Percentiles rank a stretch among this genome's conserved stretches.
Evolutionary conservation across 2,329 filamentous ascomycete genomes (phyloP).

Genomic region (Monosporascus sp.): DNA sequence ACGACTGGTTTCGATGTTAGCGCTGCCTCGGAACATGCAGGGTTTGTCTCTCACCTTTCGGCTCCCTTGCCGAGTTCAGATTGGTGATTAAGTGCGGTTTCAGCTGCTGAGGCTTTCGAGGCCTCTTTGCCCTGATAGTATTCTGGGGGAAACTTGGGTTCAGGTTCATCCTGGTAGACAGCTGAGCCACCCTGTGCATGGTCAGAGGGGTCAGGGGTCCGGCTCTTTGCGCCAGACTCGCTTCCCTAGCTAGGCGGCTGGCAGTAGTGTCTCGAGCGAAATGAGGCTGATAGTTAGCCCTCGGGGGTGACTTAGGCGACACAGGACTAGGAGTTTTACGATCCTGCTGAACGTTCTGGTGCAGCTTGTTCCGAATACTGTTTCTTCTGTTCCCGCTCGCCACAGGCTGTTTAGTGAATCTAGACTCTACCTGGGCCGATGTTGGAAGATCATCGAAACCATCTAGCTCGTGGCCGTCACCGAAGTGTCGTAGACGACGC

Average conservation of each 20-base stretch:
- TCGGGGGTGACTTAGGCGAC: conserved; percentile 54
- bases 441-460: conserved; percentile 93
- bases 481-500: conserved; percentile 67
- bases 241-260: conserved; percentile 61
- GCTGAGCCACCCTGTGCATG: conserved; percentile 49
- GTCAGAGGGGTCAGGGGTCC: conserved; percentile 51
- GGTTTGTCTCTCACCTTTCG: conserved; percentile 58
- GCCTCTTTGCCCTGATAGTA: conserved; percentile 50
- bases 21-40: conserved; percentile 1
- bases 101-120: conserved; percentile 50
- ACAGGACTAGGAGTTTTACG: conserved; percentile 49
- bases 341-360: conserved; percentile 51
- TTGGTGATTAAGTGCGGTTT: conserved; percentile 90
- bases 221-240: conserved; percentile 54
- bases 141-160: conserved; percentile 40
- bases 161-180: conserved; percentile 45
- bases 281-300: conserved; percentile 50
- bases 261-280: conserved; percentile 63
- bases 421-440: conserved; percentile 74
- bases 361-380: conserved; percentile 48
- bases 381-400: conserved; percentile 62
- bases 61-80: conserved; percentile 66
- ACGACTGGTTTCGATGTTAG: conserved; percentile 54
- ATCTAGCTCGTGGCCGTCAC: conserved; percentile 88
- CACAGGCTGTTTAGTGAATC: conserved; percentile 75